Evolutionary conservation across 1,284 basidiomycete genomes (phyloP).

Genomic region (Ustilago loliicola): DNA sequence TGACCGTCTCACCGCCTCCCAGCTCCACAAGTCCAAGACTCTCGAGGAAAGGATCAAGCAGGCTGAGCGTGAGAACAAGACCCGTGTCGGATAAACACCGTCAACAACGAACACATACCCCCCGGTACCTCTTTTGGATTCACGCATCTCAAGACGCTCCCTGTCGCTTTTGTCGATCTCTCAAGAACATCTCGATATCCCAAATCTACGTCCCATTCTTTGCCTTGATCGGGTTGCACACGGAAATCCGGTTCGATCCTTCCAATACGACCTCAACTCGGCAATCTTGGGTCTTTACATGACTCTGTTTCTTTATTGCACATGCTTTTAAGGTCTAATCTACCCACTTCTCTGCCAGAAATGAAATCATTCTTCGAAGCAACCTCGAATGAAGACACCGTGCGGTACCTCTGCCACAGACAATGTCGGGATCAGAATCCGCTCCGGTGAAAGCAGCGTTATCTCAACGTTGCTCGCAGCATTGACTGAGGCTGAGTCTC

Average conservation of each 20-base stretch:
- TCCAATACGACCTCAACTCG: slow-evolving; percentile 4
- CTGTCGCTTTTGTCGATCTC: neutral
- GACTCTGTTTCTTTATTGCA: slow-evolving; percentile 15
- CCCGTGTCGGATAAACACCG: slow-evolving; percentile 14
- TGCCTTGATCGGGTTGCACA: neutral
- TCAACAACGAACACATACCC: neutral
- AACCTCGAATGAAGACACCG: neutral
- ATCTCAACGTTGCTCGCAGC: too few relatives aligned
- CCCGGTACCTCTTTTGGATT: neutral
- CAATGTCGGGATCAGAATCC: too few relatives aligned
- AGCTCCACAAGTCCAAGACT: slow-evolving; percentile 69
- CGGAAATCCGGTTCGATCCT: neutral
- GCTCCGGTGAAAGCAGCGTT: too few relatives aligned
- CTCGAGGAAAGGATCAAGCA: slow-evolving; percentile 68
- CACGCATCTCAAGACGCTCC: neutral
- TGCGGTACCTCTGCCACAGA: too few relatives aligned
- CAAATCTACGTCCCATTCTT: neutral
- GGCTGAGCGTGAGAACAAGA: slow-evolving; percentile 66
- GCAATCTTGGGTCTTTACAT: slow-evolving; percentile 5
- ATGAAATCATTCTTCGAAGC: slow-evolving; percentile 2
- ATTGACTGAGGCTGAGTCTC: too few relatives aligned
- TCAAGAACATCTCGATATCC: slow-evolving; percentile 3
- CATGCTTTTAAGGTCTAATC: slow-evolving; percentile 10
- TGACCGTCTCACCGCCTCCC: slow-evolving; percentile 66
- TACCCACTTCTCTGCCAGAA: slow-evolving; percentile 1